Percentiles rank a stretch among this genome's conserved stretches.
Conservation (phyloP, 768 basidiomycete genomes). For the Lactarius hatsudake region DNA sequence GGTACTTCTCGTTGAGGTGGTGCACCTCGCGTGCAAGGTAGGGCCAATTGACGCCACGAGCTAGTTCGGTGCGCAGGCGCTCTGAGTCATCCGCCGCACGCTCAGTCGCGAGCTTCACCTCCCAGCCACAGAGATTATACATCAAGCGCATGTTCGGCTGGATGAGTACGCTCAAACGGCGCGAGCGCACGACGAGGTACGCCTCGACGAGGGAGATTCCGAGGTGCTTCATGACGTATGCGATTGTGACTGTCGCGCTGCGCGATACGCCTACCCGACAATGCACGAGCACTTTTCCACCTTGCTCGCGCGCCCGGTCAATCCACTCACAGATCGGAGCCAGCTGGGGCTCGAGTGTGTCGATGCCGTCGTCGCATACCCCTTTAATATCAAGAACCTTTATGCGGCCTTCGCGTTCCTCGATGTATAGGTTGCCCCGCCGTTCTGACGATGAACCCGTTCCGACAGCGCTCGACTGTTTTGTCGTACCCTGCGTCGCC, state of each 20-base stretch:
- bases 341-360: conserved; percentile 86
- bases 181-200: conserved; percentile 88
- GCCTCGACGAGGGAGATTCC: conserved; percentile 85
- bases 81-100: conserved; percentile 53
- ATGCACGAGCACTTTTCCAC: conserved; percentile 91
- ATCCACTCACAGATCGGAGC: conserved; percentile 92
- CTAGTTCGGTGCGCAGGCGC: conserved; percentile 55
- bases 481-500: not conserved
- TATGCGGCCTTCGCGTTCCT: conserved; percentile 85
- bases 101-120: conserved; percentile 83
- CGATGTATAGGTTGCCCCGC: conserved; percentile 80
- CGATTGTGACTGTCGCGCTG: conserved; percentile 94
- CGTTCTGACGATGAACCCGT: conserved; percentile 47
- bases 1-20: conserved; percentile 81
- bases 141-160: conserved; percentile 96
- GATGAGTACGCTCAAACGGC: conserved; percentile 84
- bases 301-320: conserved; percentile 73
- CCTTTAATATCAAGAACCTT: conserved; percentile 90
- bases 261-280: conserved; percentile 99
- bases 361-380: conserved; percentile 95
- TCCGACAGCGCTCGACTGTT: conserved; percentile 30
- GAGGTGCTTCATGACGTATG: conserved; percentile 95
- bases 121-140: conserved; percentile 95
- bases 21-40: conserved; percentile 84
- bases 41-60: conserved; percentile 76